Evolutionary conservation across 805 yeast species (phyloP).

Genomic region (Soucietia sequanensis): DNA sequence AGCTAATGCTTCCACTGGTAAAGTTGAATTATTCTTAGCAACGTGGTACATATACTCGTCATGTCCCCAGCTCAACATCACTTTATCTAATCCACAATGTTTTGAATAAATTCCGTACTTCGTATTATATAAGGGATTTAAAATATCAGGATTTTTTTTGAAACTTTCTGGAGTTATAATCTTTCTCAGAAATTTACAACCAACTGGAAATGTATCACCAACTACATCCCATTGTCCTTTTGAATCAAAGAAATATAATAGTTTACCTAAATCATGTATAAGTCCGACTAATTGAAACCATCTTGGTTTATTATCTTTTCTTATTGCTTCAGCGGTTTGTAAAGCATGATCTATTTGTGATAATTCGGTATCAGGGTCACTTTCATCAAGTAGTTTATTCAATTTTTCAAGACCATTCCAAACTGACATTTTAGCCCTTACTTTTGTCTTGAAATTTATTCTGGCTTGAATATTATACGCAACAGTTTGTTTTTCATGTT

Average conservation of each 20-base stretch:
- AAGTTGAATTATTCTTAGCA: constrained; percentile 60
- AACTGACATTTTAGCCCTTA: constrained; percentile 63
- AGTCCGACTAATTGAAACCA: constrained; percentile 78
- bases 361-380: constrained; percentile 73
- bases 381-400: constrained; percentile 63
- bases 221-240: constrained; percentile 81
- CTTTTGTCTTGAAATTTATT: constrained; percentile 66
- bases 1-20: constrained; percentile 67
- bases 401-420: constrained; percentile 70
- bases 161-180: constrained; percentile 63
- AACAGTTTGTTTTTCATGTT: constrained; percentile 68
- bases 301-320: constrained; percentile 64
- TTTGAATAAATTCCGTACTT: constrained; percentile 66
- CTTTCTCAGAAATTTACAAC: constrained; percentile 60
- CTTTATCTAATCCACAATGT: constrained; percentile 65
- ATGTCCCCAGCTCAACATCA: constrained; percentile 77
- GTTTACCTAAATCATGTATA: constrained; percentile 69
- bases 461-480: constrained; percentile 72
- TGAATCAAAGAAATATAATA: constrained; percentile 67
- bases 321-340: constrained; percentile 73
- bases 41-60: constrained; percentile 77
- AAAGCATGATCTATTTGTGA: constrained; percentile 75
- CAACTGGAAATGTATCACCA: constrained; percentile 77
- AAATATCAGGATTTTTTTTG: constrained; percentile 56
- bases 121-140: constrained; percentile 62